Conservation (phyloP, 495 filamentous ascomycete genomes). For the Podospora tetraspora region DNA sequence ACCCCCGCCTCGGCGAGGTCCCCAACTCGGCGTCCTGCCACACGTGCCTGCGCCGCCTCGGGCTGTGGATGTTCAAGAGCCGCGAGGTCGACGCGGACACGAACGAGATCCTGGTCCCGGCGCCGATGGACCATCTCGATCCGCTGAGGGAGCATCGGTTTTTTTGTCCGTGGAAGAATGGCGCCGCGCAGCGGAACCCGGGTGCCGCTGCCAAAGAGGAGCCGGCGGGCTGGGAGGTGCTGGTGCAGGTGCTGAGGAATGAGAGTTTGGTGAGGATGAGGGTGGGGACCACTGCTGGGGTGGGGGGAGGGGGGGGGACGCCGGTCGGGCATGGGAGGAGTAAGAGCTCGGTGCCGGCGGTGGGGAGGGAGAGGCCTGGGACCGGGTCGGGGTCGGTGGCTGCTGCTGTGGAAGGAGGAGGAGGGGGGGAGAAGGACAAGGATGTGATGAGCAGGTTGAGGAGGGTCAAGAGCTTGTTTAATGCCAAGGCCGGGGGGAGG, state of each 20-base stretch:
- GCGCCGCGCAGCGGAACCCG: conserved; percentile 50
- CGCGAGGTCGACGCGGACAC: conserved; percentile 44
- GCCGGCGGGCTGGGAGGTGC: conserved; percentile 42
- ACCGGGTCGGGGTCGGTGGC: not conserved
- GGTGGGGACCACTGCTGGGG: not conserved
- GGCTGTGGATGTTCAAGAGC: conserved; percentile 87
- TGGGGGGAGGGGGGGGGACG: too few relatives aligned
- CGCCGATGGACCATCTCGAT: conserved; percentile 61
- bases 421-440: conserved; percentile 50
- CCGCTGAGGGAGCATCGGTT: conserved; percentile 66
- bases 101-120: conserved; percentile 48
- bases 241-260: conserved; percentile 42
- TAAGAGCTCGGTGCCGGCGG: conserved; percentile 20
- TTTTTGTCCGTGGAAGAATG: conserved; percentile 76
- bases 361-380: not conserved
- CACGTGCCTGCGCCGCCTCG: conserved; percentile 81
- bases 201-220: conserved; percentile 24
- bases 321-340: conserved; percentile 18
- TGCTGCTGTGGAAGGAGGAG: conserved; percentile 32
- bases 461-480: conserved; percentile 54
- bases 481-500: conserved; percentile 47
- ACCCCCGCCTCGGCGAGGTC: conserved; percentile 50
- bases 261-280: conserved; percentile 36
- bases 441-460: conserved; percentile 50
- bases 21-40: conserved; percentile 70